These are phyloP conservation scores for Chloris gayana DNA, from an alignment of 176 grass and related monocot species.

Conservation along the genomic window DNA sequence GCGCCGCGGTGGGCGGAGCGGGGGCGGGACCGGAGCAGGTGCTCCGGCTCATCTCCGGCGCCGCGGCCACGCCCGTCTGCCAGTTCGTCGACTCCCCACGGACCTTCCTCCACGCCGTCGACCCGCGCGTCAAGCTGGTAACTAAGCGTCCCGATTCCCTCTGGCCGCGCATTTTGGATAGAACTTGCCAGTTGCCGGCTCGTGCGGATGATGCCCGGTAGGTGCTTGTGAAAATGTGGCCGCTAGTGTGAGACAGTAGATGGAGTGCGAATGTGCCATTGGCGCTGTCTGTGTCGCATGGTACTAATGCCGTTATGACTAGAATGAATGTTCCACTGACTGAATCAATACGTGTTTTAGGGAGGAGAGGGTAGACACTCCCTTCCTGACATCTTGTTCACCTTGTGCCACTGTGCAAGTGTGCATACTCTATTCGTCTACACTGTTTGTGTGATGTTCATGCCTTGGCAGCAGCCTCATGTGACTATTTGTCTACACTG, in stretches of 20 bases:
- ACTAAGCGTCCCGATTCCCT: not conserved
- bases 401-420: not conserved
- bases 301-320: not conserved
- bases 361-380: not conserved
- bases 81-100: conserved; percentile 86
- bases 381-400: not conserved
- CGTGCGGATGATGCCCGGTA: not conserved
- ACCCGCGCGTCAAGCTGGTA: conserved; percentile 96
- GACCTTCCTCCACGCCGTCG: conserved; percentile 91
- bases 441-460: not conserved
- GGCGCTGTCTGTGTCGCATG: not conserved
- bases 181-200: not conserved
- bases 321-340: not conserved
- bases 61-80: conserved; percentile 82
- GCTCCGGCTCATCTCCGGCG: conserved; percentile 81
- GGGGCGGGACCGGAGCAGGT: conserved; percentile 62
- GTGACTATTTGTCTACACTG: not conserved
- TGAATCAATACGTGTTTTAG: not conserved
- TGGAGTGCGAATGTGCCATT: not conserved
- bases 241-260: not conserved
- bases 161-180: not conserved
- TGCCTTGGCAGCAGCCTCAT: not conserved
- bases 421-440: not conserved
- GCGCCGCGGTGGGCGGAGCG: conserved; percentile 29
- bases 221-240: conserved; percentile 13